These are phyloP conservation scores for Voacanga thouarsii DNA, from an alignment of 257 asterid genomes.

Conservation along the genomic window DNA sequence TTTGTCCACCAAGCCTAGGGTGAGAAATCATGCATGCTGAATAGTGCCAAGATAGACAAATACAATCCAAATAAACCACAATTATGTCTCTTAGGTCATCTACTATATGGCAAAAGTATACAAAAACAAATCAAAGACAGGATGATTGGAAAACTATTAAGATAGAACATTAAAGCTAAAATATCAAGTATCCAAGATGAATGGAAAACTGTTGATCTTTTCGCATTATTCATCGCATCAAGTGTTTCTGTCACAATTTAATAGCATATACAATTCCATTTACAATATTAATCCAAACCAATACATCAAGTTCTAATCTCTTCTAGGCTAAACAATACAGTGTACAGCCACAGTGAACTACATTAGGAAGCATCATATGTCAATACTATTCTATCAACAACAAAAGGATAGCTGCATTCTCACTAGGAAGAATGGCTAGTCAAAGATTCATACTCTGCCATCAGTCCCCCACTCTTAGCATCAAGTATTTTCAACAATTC, in stretches of 20 bases:
- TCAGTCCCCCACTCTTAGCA: conserved; percentile 13
- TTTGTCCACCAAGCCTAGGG: background rate
- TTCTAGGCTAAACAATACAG: background rate
- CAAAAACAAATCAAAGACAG: background rate
- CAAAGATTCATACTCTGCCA: conserved; percentile 10
- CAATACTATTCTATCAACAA: background rate
- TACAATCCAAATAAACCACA: background rate
- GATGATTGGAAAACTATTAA: background rate
- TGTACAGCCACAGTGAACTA: background rate
- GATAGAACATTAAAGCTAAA: background rate
- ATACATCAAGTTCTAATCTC: background rate
- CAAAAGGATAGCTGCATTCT: background rate
- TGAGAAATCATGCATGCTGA: background rate
- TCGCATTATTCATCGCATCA: background rate
- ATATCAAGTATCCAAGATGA: background rate
- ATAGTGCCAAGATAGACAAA: background rate
- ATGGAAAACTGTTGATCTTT: background rate
- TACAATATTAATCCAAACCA: background rate
- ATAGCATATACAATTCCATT: background rate
- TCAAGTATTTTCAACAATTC: conserved; percentile 56
- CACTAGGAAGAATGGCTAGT: background rate
- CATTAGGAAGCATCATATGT: background rate
- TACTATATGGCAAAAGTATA: background rate
- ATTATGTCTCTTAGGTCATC: background rate
- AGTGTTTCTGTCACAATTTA: background rate